A percentile compares a stretch with the other conserved stretches of the same genome.
These are phyloP conservation scores for Nigrograna mackinnonii DNA, from an alignment of 2,329 filamentous ascomycete species.

Conservation along the genomic window DNA sequence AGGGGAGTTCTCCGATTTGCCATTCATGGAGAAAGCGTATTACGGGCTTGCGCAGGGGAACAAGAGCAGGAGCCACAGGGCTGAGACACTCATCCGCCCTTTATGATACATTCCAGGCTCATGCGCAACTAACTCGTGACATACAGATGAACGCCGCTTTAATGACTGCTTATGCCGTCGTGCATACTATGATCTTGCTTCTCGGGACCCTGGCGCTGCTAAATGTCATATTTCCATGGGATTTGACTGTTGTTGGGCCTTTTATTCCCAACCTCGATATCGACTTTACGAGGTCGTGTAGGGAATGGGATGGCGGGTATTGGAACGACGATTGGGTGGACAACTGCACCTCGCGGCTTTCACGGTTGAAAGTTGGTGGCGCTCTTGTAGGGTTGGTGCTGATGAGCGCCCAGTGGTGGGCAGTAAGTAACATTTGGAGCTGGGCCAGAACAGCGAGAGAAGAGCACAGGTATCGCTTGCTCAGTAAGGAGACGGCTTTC, in stretches of 20 bases:
- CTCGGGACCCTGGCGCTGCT: conserved; percentile 29
- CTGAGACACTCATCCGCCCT: background rate
- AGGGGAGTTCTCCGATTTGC: background rate
- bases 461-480: no score
- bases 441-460: background rate
- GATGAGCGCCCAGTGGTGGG: conserved; percentile 1
- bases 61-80: background rate
- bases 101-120: background rate
- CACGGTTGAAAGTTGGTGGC: background rate
- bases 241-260: conserved; percentile 19
- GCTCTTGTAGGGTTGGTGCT: background rate
- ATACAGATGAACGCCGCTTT: conserved; percentile 24
- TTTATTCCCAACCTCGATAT: conserved; percentile 23
- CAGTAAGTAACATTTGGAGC: background rate
- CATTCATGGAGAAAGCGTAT: background rate
- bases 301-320: conserved; percentile 28
- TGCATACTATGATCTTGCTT: conserved; percentile 29
- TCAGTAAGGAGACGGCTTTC: no score
- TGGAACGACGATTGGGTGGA: conserved; percentile 31
- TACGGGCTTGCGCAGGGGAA: background rate
- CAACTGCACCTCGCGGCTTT: background rate
- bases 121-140: conserved; percentile 4
- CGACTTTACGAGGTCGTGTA: conserved; percentile 23
- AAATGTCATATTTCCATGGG: conserved; percentile 25
- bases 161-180: conserved; percentile 26